Evolutionary conservation across 2,329 filamentous ascomycete genomes (phyloP), one percentile per base, ranked within the genome.

Genomic region (Neonectria punicea): DNA sequence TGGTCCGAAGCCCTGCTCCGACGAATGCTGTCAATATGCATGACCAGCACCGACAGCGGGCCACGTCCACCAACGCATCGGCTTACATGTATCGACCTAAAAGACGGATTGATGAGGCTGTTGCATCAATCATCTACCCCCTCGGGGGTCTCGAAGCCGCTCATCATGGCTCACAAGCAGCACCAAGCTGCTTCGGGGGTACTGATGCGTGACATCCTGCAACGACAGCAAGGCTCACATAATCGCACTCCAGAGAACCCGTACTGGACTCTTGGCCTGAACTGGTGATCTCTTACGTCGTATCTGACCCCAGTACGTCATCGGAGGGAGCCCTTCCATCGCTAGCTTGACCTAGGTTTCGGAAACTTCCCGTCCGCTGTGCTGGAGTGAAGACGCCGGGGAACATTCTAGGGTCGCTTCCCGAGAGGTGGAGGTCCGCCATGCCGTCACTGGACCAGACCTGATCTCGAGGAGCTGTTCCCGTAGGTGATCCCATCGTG

Each of bases 381-480:
- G 83, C 83, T 59, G 85, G 80, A 16, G 84, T 83, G 49, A 93
- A 85, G 34, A 94, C 85, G 0, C 92, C 92, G 0, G 92, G 92
- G 69, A 93, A 92, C 67, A 93, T 88, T 67, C 84, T 86, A 11
- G 91, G 92, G 76, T 93, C 91, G 53, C 82, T 85, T 4, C 85
- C 87, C 13, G 83, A 86, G 11, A 88, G 74, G 69, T 87, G 83
- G 59, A 81, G 70, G 65, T 85, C 81, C 51, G 80, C 76, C 70
- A 80, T 75, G 32, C 77, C 73, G 58, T 83, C 79, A 8, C 79
- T 72, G 14, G 79, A 68, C 77, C 80, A 80, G 20, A 76, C 68
- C n/a, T 75, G 71, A 20, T 83, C 81, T 62, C 76, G 70, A 13
- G 64, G 50, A n/a, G 72, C 57, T 16, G 62, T 71, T 70, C 59